Base-by-base conservation (phyloP, 2,329 filamentous ascomycete genomes). In the Colletotrichum siamense region DNA sequence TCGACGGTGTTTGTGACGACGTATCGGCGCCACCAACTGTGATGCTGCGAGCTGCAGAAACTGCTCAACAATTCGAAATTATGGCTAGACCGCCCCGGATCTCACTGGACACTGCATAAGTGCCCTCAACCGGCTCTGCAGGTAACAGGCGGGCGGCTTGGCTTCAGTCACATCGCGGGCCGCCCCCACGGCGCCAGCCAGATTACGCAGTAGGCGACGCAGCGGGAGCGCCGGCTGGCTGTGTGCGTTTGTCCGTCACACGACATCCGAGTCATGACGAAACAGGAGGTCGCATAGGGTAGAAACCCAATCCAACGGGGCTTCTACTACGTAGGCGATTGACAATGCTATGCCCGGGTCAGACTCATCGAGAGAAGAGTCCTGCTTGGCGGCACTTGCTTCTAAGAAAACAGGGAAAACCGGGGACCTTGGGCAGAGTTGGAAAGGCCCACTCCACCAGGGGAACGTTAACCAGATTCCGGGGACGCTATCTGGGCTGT, bases 391-490 rank as follows among this genome's bases (percentile, higher is more conserved):
- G 12, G 32, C 13, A 36, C 10, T 22, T 36, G 30, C 16, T 30
- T 36, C n/a, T 36, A 26, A 39, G 34, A 57, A 66, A 68, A 26
- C 52, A 39, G 39, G 63, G 36, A 52, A 28, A 36, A 57, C 13
- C n/a, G 12, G 32, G 26, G 26, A n/a, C 32, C 7, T 18, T 49
- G 62, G 26, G 30, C 39, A 36, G 36, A 49, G 22, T 10, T 30
- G 24, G 64, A 39, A 16, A 9, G 69, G 13, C 24, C 63, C 63
- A 61, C 64, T 26, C 10, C 49, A 34, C 61, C 69, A 52, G 57
- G 18, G 59, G 34, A 69, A 49, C 64, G 70, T 69, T 61, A 49
- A 36, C 69, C 55, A 61, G 70, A 73, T 73, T 64, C 64, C 64
- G 32, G 70, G 57, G 63, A 68, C 62, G 55, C 69, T 49, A 73